Percentiles rank a stretch among this genome's conserved stretches.
These are phyloP conservation scores for Yarrowia deformans DNA, from an alignment of 805 yeast genomes.

Conservation along the genomic window DNA sequence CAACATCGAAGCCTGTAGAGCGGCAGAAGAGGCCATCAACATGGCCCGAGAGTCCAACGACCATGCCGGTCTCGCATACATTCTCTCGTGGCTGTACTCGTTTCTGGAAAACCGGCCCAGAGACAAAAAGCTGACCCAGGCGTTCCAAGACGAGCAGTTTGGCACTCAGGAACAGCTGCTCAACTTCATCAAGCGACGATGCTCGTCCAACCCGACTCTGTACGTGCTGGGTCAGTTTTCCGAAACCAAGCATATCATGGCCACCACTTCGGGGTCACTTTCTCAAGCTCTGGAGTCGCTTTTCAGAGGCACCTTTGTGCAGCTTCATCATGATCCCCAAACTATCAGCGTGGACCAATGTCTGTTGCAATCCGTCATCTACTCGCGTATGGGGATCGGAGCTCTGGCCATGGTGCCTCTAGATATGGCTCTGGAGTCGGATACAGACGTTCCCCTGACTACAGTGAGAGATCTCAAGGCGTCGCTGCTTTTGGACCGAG, in stretches of 20 bases:
- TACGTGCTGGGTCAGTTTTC: conserved; percentile 35
- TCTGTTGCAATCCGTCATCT: conserved; percentile 14
- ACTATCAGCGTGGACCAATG: conserved; percentile 12
- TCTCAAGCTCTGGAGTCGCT: conserved; percentile 38
- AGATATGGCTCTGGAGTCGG: conserved; percentile 35
- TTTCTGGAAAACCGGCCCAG: conserved; percentile 73
- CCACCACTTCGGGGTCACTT: conserved; percentile 42
- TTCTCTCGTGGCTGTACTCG: conserved; percentile 63
- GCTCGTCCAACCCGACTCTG: conserved; percentile 16
- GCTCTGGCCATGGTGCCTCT: conserved; percentile 21
- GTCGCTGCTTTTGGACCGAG: conserved; percentile 1
- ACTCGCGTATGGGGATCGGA: conserved; percentile 34
- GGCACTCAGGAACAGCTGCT: conserved; percentile 71
- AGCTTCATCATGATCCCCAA: conserved; percentile 25
- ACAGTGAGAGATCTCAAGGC: conserved; percentile 29
- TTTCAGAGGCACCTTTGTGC: conserved; percentile 38
- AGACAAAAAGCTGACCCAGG: conserved; percentile 53
- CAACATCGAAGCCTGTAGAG: conserved; percentile 71
- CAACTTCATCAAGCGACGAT: conserved; percentile 58
- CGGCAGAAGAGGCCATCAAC: conserved; percentile 85
- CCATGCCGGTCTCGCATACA: conserved; percentile 69
- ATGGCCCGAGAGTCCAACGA: conserved; percentile 89
- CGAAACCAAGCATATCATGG: conserved; percentile 42
- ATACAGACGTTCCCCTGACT: conserved; percentile 21
- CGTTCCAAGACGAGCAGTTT: conserved; percentile 52